Base-by-base conservation (phyloP, 2,329 filamentous ascomycete species). In the Fusarium sp. region DNA sequence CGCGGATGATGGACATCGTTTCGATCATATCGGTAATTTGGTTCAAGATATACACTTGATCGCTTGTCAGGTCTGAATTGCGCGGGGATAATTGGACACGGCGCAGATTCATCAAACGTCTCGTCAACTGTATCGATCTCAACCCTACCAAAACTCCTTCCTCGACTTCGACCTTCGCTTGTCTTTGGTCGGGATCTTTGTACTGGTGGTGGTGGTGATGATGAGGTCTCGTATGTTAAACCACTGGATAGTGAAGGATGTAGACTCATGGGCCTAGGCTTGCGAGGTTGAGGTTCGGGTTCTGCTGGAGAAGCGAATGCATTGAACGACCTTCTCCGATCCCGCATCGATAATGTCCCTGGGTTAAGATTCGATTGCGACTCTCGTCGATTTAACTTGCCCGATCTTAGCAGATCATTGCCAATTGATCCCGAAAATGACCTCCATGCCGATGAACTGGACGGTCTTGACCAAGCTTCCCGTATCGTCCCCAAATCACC, bases 251-350 rank as follows among this genome's bases (percentile, higher is more conserved):
- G 39, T 4, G 74, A 77, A 9, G 65, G 72, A 29, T 74, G 70
- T 4, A 77, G 35, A 36, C 68, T 78, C 18, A 77, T 54, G 3
- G 76, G 75, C 31, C 76, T 57, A 1, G 75, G 76, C 20, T 66
- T 77, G 7, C 55, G 52, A 52, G 47, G 52, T 29, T 67, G 63
- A 22, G 50, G 36, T 18, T 66, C 60, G 20, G 27, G 4, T 33
- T 55, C 46, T 29, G 59, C 39, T 13, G 67, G 35, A 14, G 70
- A 71, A 49, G 73, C 63, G 33, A 75, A 70, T 17, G 75, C 59
- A 18, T 75, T 75, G 47, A 77, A 76, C 0, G 76, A 77, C 52
- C 56, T 71, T 27, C 76, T 74, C 25, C 76, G 71, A 17, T 75
- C 65, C 17, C 47, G 45, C 35, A 57, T 35, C 1, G 60, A 44